Conservation (phyloP, 1,139 yeast species). For the Sugiyamaella pinicola region DNA sequence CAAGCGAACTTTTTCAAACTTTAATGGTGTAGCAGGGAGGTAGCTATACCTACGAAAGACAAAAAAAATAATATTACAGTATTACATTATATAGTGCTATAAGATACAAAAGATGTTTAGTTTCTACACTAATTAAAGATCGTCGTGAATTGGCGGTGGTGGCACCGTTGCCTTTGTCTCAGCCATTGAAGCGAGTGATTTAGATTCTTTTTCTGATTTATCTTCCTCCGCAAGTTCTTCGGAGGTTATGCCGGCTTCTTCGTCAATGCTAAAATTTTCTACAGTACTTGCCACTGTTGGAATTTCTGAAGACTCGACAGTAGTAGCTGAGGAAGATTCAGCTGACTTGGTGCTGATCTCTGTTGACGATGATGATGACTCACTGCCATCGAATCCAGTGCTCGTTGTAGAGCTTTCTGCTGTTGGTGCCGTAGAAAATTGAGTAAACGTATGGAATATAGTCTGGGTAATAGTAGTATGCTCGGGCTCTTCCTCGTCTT, state of each 20-base stretch:
- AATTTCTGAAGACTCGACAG: slow-evolving; percentile 4
- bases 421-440: not conserved
- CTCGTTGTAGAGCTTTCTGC: not conserved
- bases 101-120: slow-evolving; percentile 3
- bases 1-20: slow-evolving; percentile 4
- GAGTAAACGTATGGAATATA: slow-evolving; percentile 22
- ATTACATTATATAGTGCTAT: slow-evolving; percentile 8
- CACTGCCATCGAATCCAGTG: not conserved
- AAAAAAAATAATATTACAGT: slow-evolving; percentile 7
- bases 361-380: not conserved
- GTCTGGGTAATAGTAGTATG: slow-evolving; percentile 20
- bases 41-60: not conserved
- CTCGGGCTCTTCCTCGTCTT: slow-evolving; percentile 25
- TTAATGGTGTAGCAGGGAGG: not conserved
- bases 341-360: not conserved
- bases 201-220: not conserved
- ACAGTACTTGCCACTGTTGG: too few relatives aligned
- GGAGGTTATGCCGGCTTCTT: not conserved
- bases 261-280: not conserved
- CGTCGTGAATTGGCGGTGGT: slow-evolving; percentile 9
- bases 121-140: slow-evolving; percentile 1
- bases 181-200: not conserved
- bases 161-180: not conserved
- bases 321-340: not conserved
- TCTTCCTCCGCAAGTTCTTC: not conserved